Evolutionary conservation across 176 grass and related monocot genomes (phyloP), one percentile per base, ranked within the genome.

Genomic region (Aechmea fasciata): DNA sequence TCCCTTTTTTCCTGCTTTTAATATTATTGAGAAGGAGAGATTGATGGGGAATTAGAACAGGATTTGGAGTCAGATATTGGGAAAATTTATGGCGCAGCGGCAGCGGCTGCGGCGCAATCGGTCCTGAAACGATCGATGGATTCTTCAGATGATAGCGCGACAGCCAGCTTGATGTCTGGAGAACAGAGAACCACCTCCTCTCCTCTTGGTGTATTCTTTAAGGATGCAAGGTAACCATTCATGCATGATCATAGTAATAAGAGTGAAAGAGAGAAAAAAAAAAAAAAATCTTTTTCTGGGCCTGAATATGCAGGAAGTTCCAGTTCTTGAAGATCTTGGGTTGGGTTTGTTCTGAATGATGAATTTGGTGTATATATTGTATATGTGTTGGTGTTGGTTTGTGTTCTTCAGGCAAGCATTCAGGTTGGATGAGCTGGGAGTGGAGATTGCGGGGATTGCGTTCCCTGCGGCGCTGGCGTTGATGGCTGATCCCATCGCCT

Each of bases 381-480:
- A 52, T 3, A 13, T 71, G 17, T 70, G 2, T 57, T 65, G 23
- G 51, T 64, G 10, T 49, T 53, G 48, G 11, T 41, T 3, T 12
- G 0, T 79, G 19, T 61, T 22, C 55, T 61, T 49, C 76, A 90
- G 87, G 66, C 12, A 74, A 13, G 80, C 69, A 23, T 90, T 90
- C 83, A 77, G 71, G 18, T 73, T 89, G 70, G 91, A 96, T 79
- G 91, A 84, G 69, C 85, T 96, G 24, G 91, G 87, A 71, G 57
- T 52, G 75, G 91, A 96, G 80, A 88, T 96, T 52, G 68, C 82
- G 69, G 67, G 49, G 52, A 96, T 96, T 26, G 87, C 91, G 1
- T 74, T 91, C 66, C 91, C 91, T 19, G 91, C 85, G 12, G 87
- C 85, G 18, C 80, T 96, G 41, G 87, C 87, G 9, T 84, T 96